Evolutionary conservation across 345 rosid species (phyloP), one percentile per base, ranked within the genome.

Genomic region (Erodium maritimum): DNA sequence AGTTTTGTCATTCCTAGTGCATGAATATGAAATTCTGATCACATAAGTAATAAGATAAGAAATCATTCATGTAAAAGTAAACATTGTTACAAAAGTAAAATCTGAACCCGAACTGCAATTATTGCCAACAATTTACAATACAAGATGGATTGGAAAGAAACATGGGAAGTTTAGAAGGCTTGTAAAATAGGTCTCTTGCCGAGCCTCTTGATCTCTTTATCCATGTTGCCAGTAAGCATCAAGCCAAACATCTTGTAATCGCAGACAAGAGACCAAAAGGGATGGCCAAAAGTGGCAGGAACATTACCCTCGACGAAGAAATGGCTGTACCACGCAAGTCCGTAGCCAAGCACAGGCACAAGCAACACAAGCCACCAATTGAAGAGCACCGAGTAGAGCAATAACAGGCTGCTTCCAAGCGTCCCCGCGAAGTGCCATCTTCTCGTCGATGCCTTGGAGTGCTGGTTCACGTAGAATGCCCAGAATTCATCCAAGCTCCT

Each of bases 181-280:
- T 85, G 87, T 57, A 86, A 66, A 61, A 84, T 78, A 20, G 98
- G 98, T 55, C 95, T 77, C 80, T 91, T 88, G 20, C 96, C 98
- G 50, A 88, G 95, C 68, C 96, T 76, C 80, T 91, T 91, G 65
- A 88, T 84, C 80, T 91, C 98, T 63, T 74, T 86, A 62, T 91
- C 98, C 98, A 91, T 84, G 33, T 78, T 75, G 56, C 98, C 98
- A 12, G 90, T 86, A 24, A 88, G 80, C 98, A 88, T 91, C 73
- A 91, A 66, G 1, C 88, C 86, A 70, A 88, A 91, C 98, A 91
- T 91, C 83, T 83, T 86, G 65, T 59, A 80, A 78, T 88, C 96
- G 69, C 96, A 91, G 1, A 80, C 62, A 58, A 88, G 68, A 18
- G 98, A 88, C 96, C 96, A 88, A 61, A 91, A 21, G 17, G 96